Percentiles rank a stretch among this genome's conserved stretches.
These are phyloP conservation scores for Calycina herbarum DNA, from an alignment of 2,329 filamentous ascomycete species.

Conservation along the genomic window DNA sequence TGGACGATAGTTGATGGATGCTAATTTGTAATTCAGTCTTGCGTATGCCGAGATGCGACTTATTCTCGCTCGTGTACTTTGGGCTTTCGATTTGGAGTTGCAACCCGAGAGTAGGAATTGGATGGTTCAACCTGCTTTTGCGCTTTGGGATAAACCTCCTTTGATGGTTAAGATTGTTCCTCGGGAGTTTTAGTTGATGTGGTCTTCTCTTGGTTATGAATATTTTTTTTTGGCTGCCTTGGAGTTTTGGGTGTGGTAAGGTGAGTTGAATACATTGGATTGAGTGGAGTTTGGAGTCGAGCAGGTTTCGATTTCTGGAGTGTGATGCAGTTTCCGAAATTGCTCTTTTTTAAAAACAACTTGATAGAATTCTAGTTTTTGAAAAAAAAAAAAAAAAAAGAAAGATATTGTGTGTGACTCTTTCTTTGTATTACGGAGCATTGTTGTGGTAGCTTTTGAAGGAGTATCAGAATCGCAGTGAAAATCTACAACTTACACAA, in stretches of 20 bases:
- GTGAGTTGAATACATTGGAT: neutral
- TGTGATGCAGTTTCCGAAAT: too few species aligned
- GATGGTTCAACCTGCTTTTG: neutral
- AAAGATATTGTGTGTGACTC: too few species aligned
- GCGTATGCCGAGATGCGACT: slow-evolving; percentile 23
- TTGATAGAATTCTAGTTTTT: too few species aligned
- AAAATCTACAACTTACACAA: too few species aligned
- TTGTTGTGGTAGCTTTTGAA: too few species aligned
- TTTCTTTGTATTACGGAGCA: too few species aligned
- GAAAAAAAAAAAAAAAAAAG: too few species aligned
- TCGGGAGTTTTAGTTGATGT: neutral
- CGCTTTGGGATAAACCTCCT: neutral
- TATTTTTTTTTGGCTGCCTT: neutral
- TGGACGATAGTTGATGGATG: neutral
- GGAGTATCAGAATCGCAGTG: too few species aligned
- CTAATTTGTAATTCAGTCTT: slow-evolving; percentile 10
- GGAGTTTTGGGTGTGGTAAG: neutral
- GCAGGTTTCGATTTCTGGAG: too few species aligned
- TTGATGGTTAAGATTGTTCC: slow-evolving; percentile 3
- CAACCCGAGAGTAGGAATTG: neutral
- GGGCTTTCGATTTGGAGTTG: slow-evolving; percentile 18
- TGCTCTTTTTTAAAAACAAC: too few species aligned
- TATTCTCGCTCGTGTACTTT: slow-evolving; percentile 16
- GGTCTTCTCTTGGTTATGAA: too few species aligned
- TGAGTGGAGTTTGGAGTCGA: neutral